phyloP scores from a whole-genome alignment of 768 basidiomycete species.

The Imleria badia region DNA sequence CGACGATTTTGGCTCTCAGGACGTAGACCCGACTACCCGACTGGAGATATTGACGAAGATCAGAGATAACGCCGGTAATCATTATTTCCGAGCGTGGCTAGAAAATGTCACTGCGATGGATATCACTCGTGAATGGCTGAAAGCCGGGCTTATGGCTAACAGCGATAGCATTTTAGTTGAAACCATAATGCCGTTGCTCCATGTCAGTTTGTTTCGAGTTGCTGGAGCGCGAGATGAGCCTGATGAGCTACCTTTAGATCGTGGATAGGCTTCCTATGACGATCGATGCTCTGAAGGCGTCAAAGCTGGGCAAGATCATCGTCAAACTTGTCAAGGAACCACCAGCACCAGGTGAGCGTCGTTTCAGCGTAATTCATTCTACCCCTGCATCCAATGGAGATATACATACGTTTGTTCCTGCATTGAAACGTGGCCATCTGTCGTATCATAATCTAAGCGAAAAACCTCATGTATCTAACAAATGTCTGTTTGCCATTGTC shows the following conservation, averaged over 20 bases:
- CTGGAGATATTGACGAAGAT: conserved; percentile 79
- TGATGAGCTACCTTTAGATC: conserved; percentile 44
- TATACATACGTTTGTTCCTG: conserved; percentile 29
- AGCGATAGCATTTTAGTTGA: conserved; percentile 57
- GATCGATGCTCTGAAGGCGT: conserved; percentile 62
- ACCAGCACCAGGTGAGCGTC: conserved; percentile 74
- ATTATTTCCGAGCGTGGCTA: conserved; percentile 85
- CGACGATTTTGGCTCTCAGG: conserved; percentile 56
- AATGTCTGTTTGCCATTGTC: conserved; percentile 42
- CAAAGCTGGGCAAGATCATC: conserved; percentile 79
- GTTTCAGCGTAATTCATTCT: conserved; percentile 14
- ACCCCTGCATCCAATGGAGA: conserved; percentile 26
- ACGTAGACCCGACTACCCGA: conserved; percentile 64
- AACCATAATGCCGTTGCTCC: conserved; percentile 83
- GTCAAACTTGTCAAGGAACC: conserved; percentile 75
- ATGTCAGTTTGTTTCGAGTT: conserved; percentile 55
- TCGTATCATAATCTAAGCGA: conserved; percentile 35
- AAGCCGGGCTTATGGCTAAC: conserved; percentile 60
- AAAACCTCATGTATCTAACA: conserved; percentile 66
- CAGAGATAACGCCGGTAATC: conserved; percentile 80
- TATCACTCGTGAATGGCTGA: conserved; percentile 80
- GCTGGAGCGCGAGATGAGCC: conserved; percentile 8
- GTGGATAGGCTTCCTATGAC: conserved; percentile 82
- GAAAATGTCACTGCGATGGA: conserved; percentile 76
- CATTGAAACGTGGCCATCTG: conserved; percentile 30